Conservation (phyloP, 768 basidiomycete species). For the Mycena rosella region DNA sequence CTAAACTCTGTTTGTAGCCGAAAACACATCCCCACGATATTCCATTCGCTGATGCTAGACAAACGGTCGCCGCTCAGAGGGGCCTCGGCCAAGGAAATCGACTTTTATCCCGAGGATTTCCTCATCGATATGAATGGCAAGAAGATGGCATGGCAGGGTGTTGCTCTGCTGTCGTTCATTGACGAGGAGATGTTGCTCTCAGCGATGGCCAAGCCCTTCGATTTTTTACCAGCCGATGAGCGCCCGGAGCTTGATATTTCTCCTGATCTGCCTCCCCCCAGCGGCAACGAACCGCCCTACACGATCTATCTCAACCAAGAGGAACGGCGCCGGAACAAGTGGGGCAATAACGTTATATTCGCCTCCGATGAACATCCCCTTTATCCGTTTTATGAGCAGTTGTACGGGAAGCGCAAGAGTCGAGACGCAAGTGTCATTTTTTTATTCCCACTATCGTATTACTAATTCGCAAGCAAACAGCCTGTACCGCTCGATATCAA, state of each 20-base stretch:
- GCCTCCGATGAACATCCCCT: conserved; percentile 87
- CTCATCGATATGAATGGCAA: conserved; percentile 99
- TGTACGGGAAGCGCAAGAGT: conserved; percentile 92
- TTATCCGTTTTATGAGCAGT: conserved; percentile 87
- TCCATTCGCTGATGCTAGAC: conserved; percentile 90
- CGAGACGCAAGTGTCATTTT: conserved; percentile 69
- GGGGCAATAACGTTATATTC: conserved; percentile 88
- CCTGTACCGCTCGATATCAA: conserved; percentile 77
- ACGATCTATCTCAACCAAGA: conserved; percentile 73
- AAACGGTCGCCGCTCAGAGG: conserved; percentile 69
- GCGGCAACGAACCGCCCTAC: conserved; percentile 30
- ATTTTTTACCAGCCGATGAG: conserved; percentile 31
- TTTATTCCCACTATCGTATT: conserved; percentile 9
- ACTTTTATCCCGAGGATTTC: conserved; percentile 89
- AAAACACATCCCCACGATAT: conserved; percentile 86
- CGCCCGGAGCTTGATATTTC: conserved; percentile 8
- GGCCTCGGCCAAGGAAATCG: conserved; percentile 49
- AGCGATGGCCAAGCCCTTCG: conserved; percentile 70
- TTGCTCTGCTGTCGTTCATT: conserved; percentile 96
- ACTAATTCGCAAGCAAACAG: conserved; percentile 55
- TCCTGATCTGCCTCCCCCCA: conserved; percentile 21
- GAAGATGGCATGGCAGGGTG: conserved; percentile 99
- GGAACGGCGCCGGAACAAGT: conserved; percentile 85
- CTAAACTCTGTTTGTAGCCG: conserved; percentile 63
- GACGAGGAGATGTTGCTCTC: conserved; percentile 85